These are phyloP conservation scores for Rhexocercosporidium sp. DNA, from an alignment of 2,329 filamentous ascomycete species.

Conservation along the genomic window DNA sequence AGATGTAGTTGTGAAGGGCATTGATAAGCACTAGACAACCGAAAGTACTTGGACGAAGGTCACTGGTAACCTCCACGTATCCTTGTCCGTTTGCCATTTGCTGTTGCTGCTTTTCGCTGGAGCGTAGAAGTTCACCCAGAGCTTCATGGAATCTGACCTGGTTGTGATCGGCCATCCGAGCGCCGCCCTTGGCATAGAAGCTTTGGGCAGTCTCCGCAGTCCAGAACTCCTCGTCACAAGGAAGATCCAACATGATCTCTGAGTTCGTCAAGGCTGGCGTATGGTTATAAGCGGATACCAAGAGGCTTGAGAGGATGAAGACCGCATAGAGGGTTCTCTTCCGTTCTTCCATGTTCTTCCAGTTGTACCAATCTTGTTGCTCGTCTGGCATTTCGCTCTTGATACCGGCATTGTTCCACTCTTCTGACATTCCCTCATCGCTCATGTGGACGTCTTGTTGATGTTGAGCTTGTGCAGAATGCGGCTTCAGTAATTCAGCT, in stretches of 20 bases:
- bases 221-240: slow-evolving; percentile 93
- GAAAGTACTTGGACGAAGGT: slow-evolving; percentile 85
- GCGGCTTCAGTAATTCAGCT: slow-evolving; percentile 72
- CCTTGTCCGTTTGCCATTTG: slow-evolving; percentile 54
- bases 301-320: slow-evolving; percentile 87
- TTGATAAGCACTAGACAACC: slow-evolving; percentile 92
- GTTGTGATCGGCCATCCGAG: slow-evolving; percentile 70
- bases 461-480: slow-evolving; percentile 29
- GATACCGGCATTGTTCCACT: slow-evolving; percentile 51
- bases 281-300: slow-evolving; percentile 93
- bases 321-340: slow-evolving; percentile 92
- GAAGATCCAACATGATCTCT: slow-evolving; percentile 86
- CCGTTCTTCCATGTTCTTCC: slow-evolving; percentile 87
- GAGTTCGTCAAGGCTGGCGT: slow-evolving; percentile 91
- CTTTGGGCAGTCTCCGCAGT: slow-evolving; percentile 80
- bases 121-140: slow-evolving; percentile 78
- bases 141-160: slow-evolving; percentile 81
- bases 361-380: slow-evolving; percentile 81
- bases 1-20: slow-evolving; percentile 96
- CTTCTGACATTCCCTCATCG: slow-evolving; percentile 61
- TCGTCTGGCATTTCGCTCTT: slow-evolving; percentile 55
- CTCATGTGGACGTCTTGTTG: slow-evolving; percentile 52
- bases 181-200: slow-evolving; percentile 80
- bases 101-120: slow-evolving; percentile 70
- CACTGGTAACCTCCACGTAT: slow-evolving; percentile 59